phyloP scores from a whole-genome alignment of 1,139 yeast genomes.

The Pichia kudriavzevii region DNA sequence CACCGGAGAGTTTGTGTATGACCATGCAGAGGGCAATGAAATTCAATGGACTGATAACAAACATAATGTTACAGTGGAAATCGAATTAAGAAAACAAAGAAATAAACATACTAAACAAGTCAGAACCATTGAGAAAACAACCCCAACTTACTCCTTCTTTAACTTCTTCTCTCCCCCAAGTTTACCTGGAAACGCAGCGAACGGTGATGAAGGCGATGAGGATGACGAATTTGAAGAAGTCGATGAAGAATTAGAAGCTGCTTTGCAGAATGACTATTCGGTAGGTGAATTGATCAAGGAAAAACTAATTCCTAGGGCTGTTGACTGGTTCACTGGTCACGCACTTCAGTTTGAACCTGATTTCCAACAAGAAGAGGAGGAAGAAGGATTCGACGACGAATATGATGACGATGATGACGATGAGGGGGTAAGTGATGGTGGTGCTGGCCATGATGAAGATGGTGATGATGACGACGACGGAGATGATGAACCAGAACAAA shows the following conservation, averaged over 20 bases:
- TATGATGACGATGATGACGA: slow-evolving; percentile 32
- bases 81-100: slow-evolving; percentile 96
- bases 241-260: slow-evolving; percentile 71
- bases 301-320: slow-evolving; percentile 88
- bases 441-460: slow-evolving; percentile 7
- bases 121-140: slow-evolving; percentile 88
- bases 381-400: slow-evolving; percentile 27
- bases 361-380: slow-evolving; percentile 42
- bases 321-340: slow-evolving; percentile 97
- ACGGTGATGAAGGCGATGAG: slow-evolving; percentile 34
- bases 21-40: slow-evolving; percentile 88
- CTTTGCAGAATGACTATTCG: slow-evolving; percentile 88
- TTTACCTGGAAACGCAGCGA: too few species aligned
- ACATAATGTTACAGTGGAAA: slow-evolving; percentile 71
- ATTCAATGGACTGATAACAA: slow-evolving; percentile 82
- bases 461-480: slow-evolving; percentile 3
- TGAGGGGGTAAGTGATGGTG: slow-evolving; percentile 27
- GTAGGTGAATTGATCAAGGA: slow-evolving; percentile 96
- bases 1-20: slow-evolving; percentile 93
- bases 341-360: slow-evolving; percentile 67
- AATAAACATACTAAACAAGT: slow-evolving; percentile 96
- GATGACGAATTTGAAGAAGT: slow-evolving; percentile 53
- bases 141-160: slow-evolving; percentile 91
- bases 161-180: slow-evolving; percentile 92
- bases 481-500: slow-evolving; percentile 8